phyloP scores from a whole-genome alignment of 768 basidiomycete genomes.

The Clitopilus hobsonii region DNA sequence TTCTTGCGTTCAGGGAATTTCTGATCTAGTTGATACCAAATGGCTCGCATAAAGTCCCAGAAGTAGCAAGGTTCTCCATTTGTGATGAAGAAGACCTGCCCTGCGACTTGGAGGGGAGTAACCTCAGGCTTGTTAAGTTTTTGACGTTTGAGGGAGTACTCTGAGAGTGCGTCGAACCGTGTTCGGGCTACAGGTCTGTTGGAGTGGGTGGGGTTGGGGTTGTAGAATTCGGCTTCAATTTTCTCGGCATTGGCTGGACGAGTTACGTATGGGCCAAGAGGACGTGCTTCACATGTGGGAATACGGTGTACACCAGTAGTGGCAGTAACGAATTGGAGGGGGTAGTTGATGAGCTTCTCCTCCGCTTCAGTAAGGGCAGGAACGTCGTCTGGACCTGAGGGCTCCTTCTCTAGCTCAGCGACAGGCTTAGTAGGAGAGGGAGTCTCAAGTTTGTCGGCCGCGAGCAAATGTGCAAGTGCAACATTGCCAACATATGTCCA shows the following conservation, averaged over 20 bases:
- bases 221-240: slow-evolving; percentile 53
- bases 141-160: slow-evolving; percentile 46
- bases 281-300: slow-evolving; percentile 78
- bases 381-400: slow-evolving; percentile 31
- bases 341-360: slow-evolving; percentile 36
- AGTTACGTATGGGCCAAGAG: slow-evolving; percentile 75
- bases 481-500: slow-evolving; percentile 97
- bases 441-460: slow-evolving; percentile 77
- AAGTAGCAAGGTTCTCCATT: slow-evolving; percentile 96
- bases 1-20: slow-evolving; percentile 53
- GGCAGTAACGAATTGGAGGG: slow-evolving; percentile 57
- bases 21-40: slow-evolving; percentile 72
- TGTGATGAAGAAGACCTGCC: slow-evolving; percentile 94
- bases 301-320: slow-evolving; percentile 64
- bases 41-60: slow-evolving; percentile 84
- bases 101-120: slow-evolving; percentile 76
- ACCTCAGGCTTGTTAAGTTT: slow-evolving; percentile 38
- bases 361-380: slow-evolving; percentile 38
- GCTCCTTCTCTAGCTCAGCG: slow-evolving; percentile 27
- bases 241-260: slow-evolving; percentile 53
- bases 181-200: slow-evolving; percentile 63
- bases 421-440: slow-evolving; percentile 40
- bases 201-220: slow-evolving; percentile 32
- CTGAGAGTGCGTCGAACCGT: slow-evolving; percentile 78
- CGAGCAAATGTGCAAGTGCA: slow-evolving; percentile 89